Base-by-base conservation (phyloP, 805 yeast species). In the Candida mattraensis region DNA sequence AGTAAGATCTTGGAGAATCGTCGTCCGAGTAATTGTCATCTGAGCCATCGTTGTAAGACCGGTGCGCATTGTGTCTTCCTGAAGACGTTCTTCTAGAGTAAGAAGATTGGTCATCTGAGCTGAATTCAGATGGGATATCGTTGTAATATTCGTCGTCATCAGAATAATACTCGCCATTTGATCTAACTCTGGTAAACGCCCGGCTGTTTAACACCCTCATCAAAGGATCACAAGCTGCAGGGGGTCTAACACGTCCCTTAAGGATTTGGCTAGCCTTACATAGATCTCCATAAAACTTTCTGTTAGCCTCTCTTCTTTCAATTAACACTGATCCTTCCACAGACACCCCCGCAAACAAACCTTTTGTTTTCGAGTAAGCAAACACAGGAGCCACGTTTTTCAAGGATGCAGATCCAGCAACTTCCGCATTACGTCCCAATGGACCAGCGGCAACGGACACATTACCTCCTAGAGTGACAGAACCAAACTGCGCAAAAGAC, bases 381-480 rank as follows among this genome's bases (percentile, higher is more conserved):
- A 91, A 91, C 12, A 91, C 82, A 5, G 98, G 95, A 4, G 97
- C 86, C 4, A 88, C 93, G 35, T 83, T 72, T 50, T 82, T 83
- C 38, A 87, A 63, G 4, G 96, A 87, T 1, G 97, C 98, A 18
- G 94, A 76, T 14, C 96, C 98, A 12, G 94, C 95, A 31, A 95
- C 97, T 64, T 91, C 99, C 3, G 97, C 99, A 51, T 86, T 88
- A 64, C 99, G 79, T 37, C 99, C 99, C 47, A 93, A 67, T 1
- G 98, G 98, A 27, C 99, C 99, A 1, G 97, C 98, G 10, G 99
- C 96, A 22, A 91, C 82, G 13, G 96, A 87, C 18, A 91, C 74
- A 54, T 91, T 91, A 45, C 97, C 96, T 52, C 99, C 99, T 32
- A 91, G 70, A 2, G 98, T 93, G 41, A 91, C 79, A 12, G 96